Evolutionary conservation across 352 stramenopile genomes (phyloP).

Genomic region (Globisporangium solare): DNA sequence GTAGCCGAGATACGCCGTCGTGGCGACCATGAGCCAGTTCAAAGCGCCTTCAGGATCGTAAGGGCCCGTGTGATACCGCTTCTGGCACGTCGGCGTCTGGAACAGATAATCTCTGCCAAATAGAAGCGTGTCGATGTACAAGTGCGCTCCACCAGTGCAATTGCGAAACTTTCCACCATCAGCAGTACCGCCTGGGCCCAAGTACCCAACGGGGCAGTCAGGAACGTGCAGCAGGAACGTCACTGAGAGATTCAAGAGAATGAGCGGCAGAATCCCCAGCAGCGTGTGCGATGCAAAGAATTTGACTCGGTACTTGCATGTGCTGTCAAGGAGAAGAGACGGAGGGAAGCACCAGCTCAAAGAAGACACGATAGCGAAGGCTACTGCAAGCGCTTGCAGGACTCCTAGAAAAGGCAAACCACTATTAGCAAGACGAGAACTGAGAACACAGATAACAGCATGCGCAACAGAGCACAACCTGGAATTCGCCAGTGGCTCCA

Average conservation of each 20-base stretch:
- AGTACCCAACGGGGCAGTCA: slow-evolving; percentile 68
- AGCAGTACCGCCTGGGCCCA: slow-evolving; percentile 55
- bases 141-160: slow-evolving; percentile 78
- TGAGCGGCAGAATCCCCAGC: slow-evolving; percentile 27
- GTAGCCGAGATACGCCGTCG: slow-evolving; percentile 64
- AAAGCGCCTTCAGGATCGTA: slow-evolving; percentile 80
- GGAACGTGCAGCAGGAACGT: slow-evolving; percentile 52
- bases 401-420: slow-evolving; percentile 31
- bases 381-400: slow-evolving; percentile 56
- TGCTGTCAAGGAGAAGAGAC: background rate
- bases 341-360: slow-evolving; percentile 10
- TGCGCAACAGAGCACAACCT: slow-evolving; percentile 15
- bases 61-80: slow-evolving; percentile 44
- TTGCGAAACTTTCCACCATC: slow-evolving; percentile 38
- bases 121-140: slow-evolving; percentile 57
- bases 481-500: slow-evolving; percentile 66
- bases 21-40: slow-evolving; percentile 67
- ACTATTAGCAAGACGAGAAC: background rate
- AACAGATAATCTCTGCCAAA: slow-evolving; percentile 64
- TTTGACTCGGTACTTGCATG: background rate
- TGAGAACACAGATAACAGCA: background rate
- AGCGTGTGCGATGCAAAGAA: slow-evolving; percentile 21
- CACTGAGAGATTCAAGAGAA: slow-evolving; percentile 44
- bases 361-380: slow-evolving; percentile 33
- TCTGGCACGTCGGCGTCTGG: slow-evolving; percentile 53